A percentile compares a stretch with the other conserved stretches of the same genome.
These are phyloP conservation scores for Rhizoctonia solani DNA, from an alignment of 1,284 basidiomycete genomes.

Conservation along the genomic window DNA sequence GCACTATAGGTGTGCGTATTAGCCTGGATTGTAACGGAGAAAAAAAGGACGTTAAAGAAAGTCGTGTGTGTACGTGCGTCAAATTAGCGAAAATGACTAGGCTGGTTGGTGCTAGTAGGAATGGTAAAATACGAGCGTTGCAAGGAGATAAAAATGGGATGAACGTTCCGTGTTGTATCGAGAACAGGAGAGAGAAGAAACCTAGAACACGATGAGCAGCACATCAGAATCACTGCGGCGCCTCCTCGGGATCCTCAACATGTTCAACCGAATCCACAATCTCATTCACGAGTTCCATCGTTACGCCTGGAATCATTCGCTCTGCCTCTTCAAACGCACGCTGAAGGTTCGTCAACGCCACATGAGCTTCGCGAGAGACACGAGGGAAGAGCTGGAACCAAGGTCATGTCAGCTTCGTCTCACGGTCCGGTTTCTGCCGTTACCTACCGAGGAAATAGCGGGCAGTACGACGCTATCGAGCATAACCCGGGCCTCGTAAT, in stretches of 20 bases:
- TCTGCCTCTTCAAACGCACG: constrained; percentile 92
- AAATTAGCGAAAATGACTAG: neutral
- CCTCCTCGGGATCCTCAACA: constrained; percentile 61
- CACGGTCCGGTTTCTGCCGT: neutral
- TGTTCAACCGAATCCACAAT: constrained; percentile 91
- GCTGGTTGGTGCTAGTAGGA: neutral
- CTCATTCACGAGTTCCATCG: constrained; percentile 80
- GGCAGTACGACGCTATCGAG: constrained; percentile 93
- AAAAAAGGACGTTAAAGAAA: constrained; percentile 5
- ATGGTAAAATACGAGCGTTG: neutral
- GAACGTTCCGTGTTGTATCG: too few species aligned
- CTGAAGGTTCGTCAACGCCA: constrained; percentile 80
- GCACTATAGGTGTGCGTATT: constrained; percentile 14
- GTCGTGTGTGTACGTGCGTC: constrained; percentile 7
- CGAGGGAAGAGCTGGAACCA: constrained; percentile 82
- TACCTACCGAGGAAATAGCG: constrained; percentile 84
- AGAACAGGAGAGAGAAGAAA: neutral
- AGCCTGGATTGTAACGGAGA: too few species aligned
- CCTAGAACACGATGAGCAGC: neutral
- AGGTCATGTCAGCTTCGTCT: constrained; percentile 21
- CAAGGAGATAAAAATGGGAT: neutral
- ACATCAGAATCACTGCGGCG: constrained; percentile 44
- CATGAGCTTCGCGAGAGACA: constrained; percentile 82
- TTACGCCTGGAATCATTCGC: constrained; percentile 81
- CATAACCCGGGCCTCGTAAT: constrained; percentile 84